These are phyloP conservation scores for Papiliotrema nemorosa DNA, from an alignment of 1,284 basidiomycete species.

Conservation along the genomic window DNA sequence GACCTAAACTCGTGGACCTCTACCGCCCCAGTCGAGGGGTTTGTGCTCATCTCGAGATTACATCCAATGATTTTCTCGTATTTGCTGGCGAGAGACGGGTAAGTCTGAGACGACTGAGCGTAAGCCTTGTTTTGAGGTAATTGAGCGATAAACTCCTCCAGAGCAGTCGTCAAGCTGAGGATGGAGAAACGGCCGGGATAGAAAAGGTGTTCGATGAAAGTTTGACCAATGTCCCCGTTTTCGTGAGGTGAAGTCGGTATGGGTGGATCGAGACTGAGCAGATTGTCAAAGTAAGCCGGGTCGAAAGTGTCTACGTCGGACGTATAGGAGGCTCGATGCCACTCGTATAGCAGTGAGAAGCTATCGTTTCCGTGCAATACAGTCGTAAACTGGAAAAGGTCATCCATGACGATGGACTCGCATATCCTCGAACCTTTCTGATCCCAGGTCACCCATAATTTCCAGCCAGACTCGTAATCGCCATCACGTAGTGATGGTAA, in stretches of 20 bases:
- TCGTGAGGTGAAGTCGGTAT: slow-evolving; percentile 48
- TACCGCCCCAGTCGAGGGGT: slow-evolving; percentile 71
- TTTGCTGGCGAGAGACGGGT: slow-evolving; percentile 66
- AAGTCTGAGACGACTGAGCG: slow-evolving; percentile 38
- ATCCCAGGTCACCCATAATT: slow-evolving; percentile 51
- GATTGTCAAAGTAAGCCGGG: slow-evolving; percentile 79
- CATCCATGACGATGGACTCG: slow-evolving; percentile 33
- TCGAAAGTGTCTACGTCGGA: slow-evolving; percentile 64
- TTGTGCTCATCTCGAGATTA: slow-evolving; percentile 67
- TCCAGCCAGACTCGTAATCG: slow-evolving; percentile 38
- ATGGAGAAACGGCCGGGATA: slow-evolving; percentile 81
- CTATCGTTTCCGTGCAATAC: slow-evolving; percentile 16
- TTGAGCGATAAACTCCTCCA: slow-evolving; percentile 73
- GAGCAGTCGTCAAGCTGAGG: slow-evolving; percentile 70
- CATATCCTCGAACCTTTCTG: slow-evolving; percentile 21
- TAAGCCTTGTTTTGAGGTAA: slow-evolving; percentile 43
- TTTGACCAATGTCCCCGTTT: slow-evolving; percentile 55
- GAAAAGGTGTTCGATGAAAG: slow-evolving; percentile 76
- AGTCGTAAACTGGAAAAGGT: slow-evolving; percentile 39
- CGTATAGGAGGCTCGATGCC: slow-evolving; percentile 25
- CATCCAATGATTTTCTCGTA: slow-evolving; percentile 82
- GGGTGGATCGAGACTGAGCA: slow-evolving; percentile 63
- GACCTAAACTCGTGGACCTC: slow-evolving; percentile 76
- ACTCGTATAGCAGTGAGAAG: slow-evolving; percentile 27
- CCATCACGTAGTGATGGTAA: slow-evolving; percentile 25